Evolutionary conservation across 2,329 filamentous ascomycete genomes (phyloP), one percentile per base, ranked within the genome.

Genomic region (Fusarium poae): DNA sequence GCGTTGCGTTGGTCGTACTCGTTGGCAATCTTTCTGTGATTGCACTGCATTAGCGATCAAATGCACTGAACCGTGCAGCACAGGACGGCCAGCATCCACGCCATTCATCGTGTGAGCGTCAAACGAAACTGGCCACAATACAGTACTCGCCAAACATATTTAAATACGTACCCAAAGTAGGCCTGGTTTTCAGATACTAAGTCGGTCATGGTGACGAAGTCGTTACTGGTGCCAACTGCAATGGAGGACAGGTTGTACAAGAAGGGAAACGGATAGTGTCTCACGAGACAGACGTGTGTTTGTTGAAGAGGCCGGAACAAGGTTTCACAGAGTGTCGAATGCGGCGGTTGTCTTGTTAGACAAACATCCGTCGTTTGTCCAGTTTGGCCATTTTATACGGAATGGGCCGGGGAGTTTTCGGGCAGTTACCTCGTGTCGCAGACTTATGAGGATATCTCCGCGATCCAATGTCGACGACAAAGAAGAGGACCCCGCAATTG

Each of bases 1-100:
- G 82, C 81, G 68, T 88, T 88, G 60, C 84, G 85, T 39, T 77
- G 74, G 71, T 91, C 88, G 50, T 78, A 80, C 15, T 77, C 69
- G 18, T 67, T 50, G 32, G 73, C 77, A 54, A 77, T 71, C 61
- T 77, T 74, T 46, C 77, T 78, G 48, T 55, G 44, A 43, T 61
- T 57, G 40, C 62, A 54, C 48, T 45, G 39, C 45, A 61, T 74
- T 53, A 74, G 72, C 61, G 15, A 51, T 40, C 39, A 43, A 43
- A 45, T 66, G 50, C 39, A 30, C 11, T 37, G 32, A 30, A 32
- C 16, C 57, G 45, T 21, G 34, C 25, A 35, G 59, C 40, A 40
- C 37, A 57, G 23, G 29, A 57, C 16, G 43, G 40, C 27, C 16
- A 9, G 20, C n/a, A 27, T 20, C 23, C 51, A 59, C 27, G 44